Conservation (phyloP, 2,329 filamentous ascomycete genomes). For the Drechslerella coelobrocha region DNA sequence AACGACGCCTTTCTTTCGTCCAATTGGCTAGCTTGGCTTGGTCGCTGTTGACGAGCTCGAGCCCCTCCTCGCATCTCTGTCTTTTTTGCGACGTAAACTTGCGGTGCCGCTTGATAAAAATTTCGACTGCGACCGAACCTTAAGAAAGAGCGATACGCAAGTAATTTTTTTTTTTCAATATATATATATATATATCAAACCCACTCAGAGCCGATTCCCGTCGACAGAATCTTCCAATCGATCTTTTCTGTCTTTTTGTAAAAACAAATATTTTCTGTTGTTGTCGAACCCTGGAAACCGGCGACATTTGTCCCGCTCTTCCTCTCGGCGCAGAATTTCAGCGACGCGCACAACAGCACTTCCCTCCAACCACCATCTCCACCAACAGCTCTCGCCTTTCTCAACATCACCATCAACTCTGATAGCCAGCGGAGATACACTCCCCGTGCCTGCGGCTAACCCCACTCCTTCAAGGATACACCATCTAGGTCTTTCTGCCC, state of each 20-base stretch:
- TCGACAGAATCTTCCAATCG: not conserved
- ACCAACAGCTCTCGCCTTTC: not conserved
- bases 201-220: no score
- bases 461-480: not conserved
- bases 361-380: conserved; percentile 6
- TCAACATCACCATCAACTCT: not conserved
- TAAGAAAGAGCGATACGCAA: not conserved
- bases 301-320: no score
- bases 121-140: not conserved
- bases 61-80: no score
- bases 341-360: not conserved
- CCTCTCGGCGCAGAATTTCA: not conserved
- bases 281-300: not conserved
- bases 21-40: conserved; percentile 2
- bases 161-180: not conserved
- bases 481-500: not conserved
- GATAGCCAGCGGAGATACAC: not conserved
- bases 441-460: not conserved
- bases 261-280: not conserved
- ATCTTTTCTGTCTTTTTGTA: not conserved
- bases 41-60: conserved; percentile 2
- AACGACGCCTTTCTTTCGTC: not conserved
- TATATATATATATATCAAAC: not conserved
- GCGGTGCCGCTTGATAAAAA: not conserved
- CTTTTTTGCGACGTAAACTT: not conserved